Evolutionary conservation across 1,284 basidiomycete genomes (phyloP).

Genomic region (Serendipita sp.): DNA sequence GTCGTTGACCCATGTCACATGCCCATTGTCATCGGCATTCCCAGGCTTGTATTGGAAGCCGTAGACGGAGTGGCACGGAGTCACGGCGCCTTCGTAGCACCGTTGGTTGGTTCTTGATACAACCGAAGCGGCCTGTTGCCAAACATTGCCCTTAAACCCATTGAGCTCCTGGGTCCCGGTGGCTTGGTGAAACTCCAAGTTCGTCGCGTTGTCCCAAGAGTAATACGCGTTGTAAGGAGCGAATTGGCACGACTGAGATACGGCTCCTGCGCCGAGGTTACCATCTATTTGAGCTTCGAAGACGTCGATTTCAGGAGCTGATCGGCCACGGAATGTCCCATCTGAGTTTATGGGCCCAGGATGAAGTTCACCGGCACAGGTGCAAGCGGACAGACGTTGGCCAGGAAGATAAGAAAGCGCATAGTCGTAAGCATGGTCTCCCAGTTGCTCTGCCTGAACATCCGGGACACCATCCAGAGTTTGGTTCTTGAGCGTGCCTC

Average conservation of each 20-base stretch:
- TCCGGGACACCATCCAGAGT: conserved; percentile 23
- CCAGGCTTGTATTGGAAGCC: conserved; percentile 54
- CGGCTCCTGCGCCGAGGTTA: conserved; percentile 25
- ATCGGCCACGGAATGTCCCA: conserved; percentile 51
- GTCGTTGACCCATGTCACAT: conserved; percentile 68
- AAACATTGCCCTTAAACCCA: conserved; percentile 36
- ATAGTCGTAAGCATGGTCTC: conserved; percentile 29
- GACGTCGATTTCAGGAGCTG: conserved; percentile 76
- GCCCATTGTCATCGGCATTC: conserved; percentile 34
- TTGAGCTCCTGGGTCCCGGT: conserved; percentile 30
- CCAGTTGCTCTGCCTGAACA: conserved; percentile 24
- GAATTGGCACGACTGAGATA: conserved; percentile 54
- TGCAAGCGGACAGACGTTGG: conserved; percentile 45
- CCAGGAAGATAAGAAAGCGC: conserved; percentile 35
- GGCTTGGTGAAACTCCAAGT: conserved; percentile 31
- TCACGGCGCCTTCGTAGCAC: conserved; percentile 28
- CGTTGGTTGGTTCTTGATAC: conserved; percentile 31
- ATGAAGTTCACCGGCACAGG: conserved; percentile 68
- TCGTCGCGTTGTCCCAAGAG: conserved; percentile 29
- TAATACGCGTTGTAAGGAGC: conserved; percentile 39
- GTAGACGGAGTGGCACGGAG: conserved; percentile 37
- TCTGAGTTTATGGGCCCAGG: conserved; percentile 56
- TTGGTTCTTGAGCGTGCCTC: conserved; percentile 32
- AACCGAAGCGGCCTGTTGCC: conserved; percentile 51
- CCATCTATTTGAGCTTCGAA: conserved; percentile 28